Evolutionary conservation across 805 yeast species (phyloP), one percentile per base, ranked within the genome.

Genomic region (Saccharomycopsis fodiens): DNA sequence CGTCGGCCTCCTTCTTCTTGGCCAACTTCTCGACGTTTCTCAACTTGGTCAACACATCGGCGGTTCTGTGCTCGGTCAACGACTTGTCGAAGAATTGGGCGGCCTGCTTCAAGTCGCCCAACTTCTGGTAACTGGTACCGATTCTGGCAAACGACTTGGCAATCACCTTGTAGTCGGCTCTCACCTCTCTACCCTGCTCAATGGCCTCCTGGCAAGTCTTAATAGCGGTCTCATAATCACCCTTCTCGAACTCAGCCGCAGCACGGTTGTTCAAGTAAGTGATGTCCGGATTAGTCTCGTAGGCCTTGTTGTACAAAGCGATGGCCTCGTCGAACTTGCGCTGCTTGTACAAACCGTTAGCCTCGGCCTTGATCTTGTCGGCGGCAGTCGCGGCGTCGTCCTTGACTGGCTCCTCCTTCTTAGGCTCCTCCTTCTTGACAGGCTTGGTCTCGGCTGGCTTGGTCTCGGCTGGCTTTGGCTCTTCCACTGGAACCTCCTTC

Each of bases 201-300:
- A 91, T 76, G 21, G 98, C 97, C 41, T 67, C 66, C 55, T 76
- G 68, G 63, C 96, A 82, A 3, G 97, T 86, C 49, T 72, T 66
- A 54, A 93, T 85, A 35, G 96, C 89, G 8, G 80, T 66, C 47
- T 88, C 96, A 58, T 76, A 85, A 59, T 88, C 96, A 52, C 93
- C 96, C 64, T 89, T 87, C 68, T 93, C 99, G 60, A 67, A 93
- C 67, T 93, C 96, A 29, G 98, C 99, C 47, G 99, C 97, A 34
- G 98, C 93, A 59, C 94, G 79, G 73, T 93, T 93, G 72, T 94
- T 93, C 62, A 93, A 73, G 62, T 84, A 93, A 1, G 97, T 91
- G 59, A 91, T 86, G 61, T 93, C 97, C 59, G 79, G 74, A 66
- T 71, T 66, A 17, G 79, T 62, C 29, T 80, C 83, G 84, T 87